A percentile compares a stretch with the other conserved stretches of the same genome.
These are phyloP conservation scores for Gastroboletus turbinatus DNA, from an alignment of 1,284 basidiomycete genomes.

Conservation along the genomic window DNA sequence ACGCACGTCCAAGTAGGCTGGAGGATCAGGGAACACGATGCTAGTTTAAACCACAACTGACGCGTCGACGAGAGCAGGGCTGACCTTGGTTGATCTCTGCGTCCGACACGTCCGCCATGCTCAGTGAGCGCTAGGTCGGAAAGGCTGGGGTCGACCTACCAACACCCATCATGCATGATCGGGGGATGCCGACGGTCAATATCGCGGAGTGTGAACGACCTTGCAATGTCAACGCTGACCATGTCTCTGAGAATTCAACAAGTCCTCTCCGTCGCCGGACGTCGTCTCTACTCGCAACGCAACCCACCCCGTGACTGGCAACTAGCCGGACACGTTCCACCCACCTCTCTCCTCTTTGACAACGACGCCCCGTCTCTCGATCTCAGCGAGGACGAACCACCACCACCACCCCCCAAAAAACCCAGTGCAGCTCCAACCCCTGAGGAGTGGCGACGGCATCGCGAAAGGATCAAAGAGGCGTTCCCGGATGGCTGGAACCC, in stretches of 20 bases:
- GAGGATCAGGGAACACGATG: conserved; percentile 6
- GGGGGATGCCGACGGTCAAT: conserved; percentile 26
- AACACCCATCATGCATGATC: conserved; percentile 2
- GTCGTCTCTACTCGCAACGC: conserved; percentile 30
- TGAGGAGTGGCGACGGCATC: conserved; percentile 53
- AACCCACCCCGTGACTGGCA: conserved; percentile 45
- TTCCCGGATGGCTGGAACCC: conserved; percentile 86
- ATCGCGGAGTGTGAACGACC: conserved; percentile 26
- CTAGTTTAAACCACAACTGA: conserved; percentile 17
- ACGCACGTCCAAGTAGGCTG: conserved; percentile 86
- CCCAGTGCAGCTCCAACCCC: conserved; percentile 50
- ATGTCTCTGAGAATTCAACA: conserved; percentile 21
- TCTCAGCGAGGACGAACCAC: conserved; percentile 52
- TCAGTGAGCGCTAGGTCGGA: conserved; percentile 3
- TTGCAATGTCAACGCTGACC: neutral
- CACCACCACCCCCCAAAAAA: conserved; percentile 42
- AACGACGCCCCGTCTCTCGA: conserved; percentile 39
- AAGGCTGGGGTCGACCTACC: neutral
- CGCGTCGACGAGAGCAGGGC: conserved; percentile 19
- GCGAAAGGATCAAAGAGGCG: conserved; percentile 51
- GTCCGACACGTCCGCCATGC: conserved; percentile 87
- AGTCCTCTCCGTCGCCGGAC: conserved; percentile 10
- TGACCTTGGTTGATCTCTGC: conserved; percentile 75
- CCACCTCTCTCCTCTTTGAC: conserved; percentile 55
- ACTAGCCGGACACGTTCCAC: conserved; percentile 44